Evolutionary conservation across 2,329 filamentous ascomycete genomes (phyloP).

Genomic region (Trichophyton schoenleinii): DNA sequence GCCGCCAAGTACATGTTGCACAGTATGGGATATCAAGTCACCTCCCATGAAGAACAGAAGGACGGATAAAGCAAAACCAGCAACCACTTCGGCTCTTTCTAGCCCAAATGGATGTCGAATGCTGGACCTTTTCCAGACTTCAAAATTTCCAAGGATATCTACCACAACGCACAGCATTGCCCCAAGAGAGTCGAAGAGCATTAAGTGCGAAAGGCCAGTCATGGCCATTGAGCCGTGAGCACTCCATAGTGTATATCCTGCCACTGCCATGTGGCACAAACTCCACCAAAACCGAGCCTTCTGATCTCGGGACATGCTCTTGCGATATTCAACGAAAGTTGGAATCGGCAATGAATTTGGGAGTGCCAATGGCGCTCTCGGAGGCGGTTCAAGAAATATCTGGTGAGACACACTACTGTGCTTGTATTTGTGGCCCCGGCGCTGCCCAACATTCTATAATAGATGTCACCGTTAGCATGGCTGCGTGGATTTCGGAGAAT

Average conservation of each 20-base stretch:
- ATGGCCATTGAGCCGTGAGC: constrained; percentile 78
- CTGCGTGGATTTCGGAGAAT: not conserved
- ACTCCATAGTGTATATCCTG: constrained; percentile 72
- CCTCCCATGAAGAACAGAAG: constrained; percentile 96
- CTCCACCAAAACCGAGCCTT: constrained; percentile 77
- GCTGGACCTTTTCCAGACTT: constrained; percentile 88
- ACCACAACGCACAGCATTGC: constrained; percentile 84
- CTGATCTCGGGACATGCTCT: constrained; percentile 81
- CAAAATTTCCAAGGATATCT: constrained; percentile 90
- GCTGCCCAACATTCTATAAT: constrained; percentile 68
- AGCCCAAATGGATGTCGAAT: constrained; percentile 88
- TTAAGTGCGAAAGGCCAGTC: constrained; percentile 81
- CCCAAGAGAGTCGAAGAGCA: constrained; percentile 90
- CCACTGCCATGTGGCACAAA: constrained; percentile 71
- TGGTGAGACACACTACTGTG: constrained; percentile 93
- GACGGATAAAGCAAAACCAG: constrained; percentile 90
- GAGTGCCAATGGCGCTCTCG: constrained; percentile 70
- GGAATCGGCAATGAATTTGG: constrained; percentile 87
- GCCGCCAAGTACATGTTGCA: constrained; percentile 81
- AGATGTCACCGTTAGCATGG: constrained; percentile 16
- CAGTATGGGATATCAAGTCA: constrained; percentile 83
- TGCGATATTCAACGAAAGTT: constrained; percentile 74
- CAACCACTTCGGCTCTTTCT: constrained; percentile 83
- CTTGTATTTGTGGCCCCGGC: constrained; percentile 93
- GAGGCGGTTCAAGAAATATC: constrained; percentile 87